These are phyloP conservation scores for Hericium coralloides DNA, from an alignment of 768 basidiomycete genomes.

Conservation along the genomic window DNA sequence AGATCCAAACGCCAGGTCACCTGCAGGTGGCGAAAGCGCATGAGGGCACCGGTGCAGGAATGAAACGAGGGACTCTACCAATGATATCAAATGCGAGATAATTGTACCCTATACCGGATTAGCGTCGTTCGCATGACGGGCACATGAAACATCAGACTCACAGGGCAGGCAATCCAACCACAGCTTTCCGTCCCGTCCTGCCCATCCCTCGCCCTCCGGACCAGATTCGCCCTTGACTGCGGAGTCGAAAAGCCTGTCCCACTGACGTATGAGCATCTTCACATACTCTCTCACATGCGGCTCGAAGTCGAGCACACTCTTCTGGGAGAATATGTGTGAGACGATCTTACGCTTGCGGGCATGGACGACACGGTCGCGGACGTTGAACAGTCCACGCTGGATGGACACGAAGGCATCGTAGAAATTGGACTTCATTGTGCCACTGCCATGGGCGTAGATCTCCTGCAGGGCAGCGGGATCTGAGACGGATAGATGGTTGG, in stretches of 20 bases:
- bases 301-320: constrained; percentile 81
- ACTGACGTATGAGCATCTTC: constrained; percentile 48
- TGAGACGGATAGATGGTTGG: constrained; percentile 38
- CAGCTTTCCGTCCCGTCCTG: constrained; percentile 49
- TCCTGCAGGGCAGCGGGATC: constrained; percentile 32
- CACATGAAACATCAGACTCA: constrained; percentile 23
- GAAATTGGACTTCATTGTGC: constrained; percentile 34
- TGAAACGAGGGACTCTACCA: constrained; percentile 27
- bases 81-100: constrained; percentile 72
- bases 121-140: constrained; percentile 5
- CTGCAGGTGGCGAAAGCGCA: constrained; percentile 3
- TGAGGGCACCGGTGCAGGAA: neutral
- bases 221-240: constrained; percentile 46
- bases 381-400: constrained; percentile 62
- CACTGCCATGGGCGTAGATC: constrained; percentile 36
- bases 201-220: constrained; percentile 47
- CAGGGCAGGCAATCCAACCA: constrained; percentile 74
- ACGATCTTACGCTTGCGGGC: constrained; percentile 87
- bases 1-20: constrained; percentile 72
- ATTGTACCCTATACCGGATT: constrained; percentile 35
- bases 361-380: constrained; percentile 64
- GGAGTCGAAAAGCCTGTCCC: constrained; percentile 54
- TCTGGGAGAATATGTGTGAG: constrained; percentile 77
- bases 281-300: constrained; percentile 64
- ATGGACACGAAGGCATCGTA: constrained; percentile 33